Evolutionary conservation across 208 protist species (phyloP).

Genomic region (Leishmania aethiopica): DNA sequence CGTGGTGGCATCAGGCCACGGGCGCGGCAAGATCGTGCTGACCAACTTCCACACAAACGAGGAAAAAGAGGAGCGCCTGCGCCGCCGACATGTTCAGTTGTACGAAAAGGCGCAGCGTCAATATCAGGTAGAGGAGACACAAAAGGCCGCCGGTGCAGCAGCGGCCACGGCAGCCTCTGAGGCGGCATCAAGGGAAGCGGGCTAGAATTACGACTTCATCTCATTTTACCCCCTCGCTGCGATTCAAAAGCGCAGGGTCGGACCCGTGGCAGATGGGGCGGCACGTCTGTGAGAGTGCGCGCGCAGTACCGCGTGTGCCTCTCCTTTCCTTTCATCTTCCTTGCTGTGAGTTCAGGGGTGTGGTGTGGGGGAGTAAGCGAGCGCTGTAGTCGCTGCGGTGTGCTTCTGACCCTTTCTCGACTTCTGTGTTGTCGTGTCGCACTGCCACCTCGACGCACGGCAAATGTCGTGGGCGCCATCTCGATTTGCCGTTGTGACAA

Average conservation of each 20-base stretch:
- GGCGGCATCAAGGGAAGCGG: background rate
- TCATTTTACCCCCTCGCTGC: background rate
- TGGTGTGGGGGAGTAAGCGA: background rate
- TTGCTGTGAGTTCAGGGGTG: background rate
- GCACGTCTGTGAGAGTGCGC: background rate
- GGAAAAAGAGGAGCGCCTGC: conserved; percentile 29
- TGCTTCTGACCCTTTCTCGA: background rate
- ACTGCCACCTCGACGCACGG: background rate
- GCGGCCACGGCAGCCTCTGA: background rate
- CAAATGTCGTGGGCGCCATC: background rate
- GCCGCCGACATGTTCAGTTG: conserved; percentile 17
- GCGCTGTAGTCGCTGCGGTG: background rate
- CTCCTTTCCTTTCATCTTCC: background rate
- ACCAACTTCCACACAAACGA: conserved; percentile 55
- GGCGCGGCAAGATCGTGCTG: conserved; percentile 72
- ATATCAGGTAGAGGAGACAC: conserved; percentile 13
- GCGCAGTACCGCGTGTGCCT: background rate
- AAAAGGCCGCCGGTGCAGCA: conserved; percentile 3
- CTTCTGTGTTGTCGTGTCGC: background rate
- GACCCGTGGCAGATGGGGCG: background rate
- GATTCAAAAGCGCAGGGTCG: background rate
- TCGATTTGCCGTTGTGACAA: background rate
- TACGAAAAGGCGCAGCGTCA: conserved; percentile 32
- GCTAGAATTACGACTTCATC: background rate
- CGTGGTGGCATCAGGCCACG: conserved; percentile 45